A percentile compares a stretch with the other conserved stretches of the same genome.
phyloP scores from a whole-genome alignment of 2,329 filamentous ascomycete genomes.

The Diaporthe citri region DNA sequence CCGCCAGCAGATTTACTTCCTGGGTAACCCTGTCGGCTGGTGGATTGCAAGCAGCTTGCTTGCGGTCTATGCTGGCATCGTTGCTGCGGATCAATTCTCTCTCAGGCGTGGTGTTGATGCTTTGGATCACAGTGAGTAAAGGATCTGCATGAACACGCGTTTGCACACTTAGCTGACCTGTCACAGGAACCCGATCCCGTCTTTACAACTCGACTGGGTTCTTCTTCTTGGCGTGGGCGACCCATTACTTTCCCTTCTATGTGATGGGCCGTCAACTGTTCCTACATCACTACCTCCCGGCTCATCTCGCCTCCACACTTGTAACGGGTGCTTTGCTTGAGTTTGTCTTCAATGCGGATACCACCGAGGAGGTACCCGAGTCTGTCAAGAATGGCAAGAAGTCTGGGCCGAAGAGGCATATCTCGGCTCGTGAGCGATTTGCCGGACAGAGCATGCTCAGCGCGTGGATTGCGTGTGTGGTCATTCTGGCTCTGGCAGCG shows the following conservation, averaged over 20 bases:
- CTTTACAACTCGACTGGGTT: constrained; percentile 99
- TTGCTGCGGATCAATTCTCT: constrained; percentile 93
- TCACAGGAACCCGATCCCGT: constrained; percentile 84
- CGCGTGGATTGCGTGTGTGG: constrained; percentile 82
- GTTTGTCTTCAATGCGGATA: constrained; percentile 95
- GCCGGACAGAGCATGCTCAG: constrained; percentile 81
- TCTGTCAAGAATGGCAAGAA: constrained; percentile 61
- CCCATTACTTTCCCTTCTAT: constrained; percentile 97
- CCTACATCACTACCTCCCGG: constrained; percentile 96
- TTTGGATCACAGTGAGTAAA: constrained; percentile 86
- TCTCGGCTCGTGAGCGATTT: constrained; percentile 86
- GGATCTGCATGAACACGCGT: background rate
- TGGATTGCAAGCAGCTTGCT: constrained; percentile 94
- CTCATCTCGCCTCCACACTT: constrained; percentile 89
- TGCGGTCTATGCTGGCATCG: constrained; percentile 92
- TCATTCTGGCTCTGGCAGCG: constrained; percentile 76
- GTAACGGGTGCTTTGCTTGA: constrained; percentile 93
- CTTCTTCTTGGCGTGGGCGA: constrained; percentile 98
- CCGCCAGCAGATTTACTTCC: constrained; percentile 96
- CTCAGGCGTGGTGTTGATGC: constrained; percentile 93
- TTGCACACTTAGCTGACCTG: constrained; percentile 48
- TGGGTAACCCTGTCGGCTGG: constrained; percentile 97
- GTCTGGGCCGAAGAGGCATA: constrained; percentile 66
- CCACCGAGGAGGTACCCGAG: constrained; percentile 67
- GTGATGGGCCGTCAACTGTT: constrained; percentile 98